phyloP scores from a whole-genome alignment of 805 yeast species.

The Myxozyma neglecta region DNA sequence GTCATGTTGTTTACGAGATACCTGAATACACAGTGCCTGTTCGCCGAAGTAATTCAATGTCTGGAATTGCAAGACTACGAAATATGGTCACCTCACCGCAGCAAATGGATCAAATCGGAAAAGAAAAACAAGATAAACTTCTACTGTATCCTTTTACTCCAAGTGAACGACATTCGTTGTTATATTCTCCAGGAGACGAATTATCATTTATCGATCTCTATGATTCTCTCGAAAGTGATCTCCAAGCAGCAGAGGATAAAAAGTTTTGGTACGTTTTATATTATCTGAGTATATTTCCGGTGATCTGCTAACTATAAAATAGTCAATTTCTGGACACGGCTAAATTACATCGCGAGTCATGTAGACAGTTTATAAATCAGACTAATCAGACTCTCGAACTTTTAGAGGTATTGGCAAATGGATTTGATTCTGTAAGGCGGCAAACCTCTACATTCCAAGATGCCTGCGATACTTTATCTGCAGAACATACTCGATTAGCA shows the following conservation, averaged over 20 bases:
- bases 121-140: neutral
- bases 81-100: neutral
- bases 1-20: slow-evolving; percentile 8
- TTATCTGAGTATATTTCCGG: neutral
- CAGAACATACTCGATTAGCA: slow-evolving; percentile 48
- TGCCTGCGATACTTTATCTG: slow-evolving; percentile 53
- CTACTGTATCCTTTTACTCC: slow-evolving; percentile 22
- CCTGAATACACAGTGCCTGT: slow-evolving; percentile 26
- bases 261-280: slow-evolving; percentile 4
- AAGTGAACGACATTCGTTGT: slow-evolving; percentile 3
- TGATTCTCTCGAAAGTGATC: slow-evolving; percentile 17
- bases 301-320: neutral
- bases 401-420: slow-evolving; percentile 50
- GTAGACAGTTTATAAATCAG: slow-evolving; percentile 46
- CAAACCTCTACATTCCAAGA: slow-evolving; percentile 66
- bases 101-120: neutral
- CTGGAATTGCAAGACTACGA: slow-evolving; percentile 9
- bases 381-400: slow-evolving; percentile 49
- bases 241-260: slow-evolving; percentile 20
- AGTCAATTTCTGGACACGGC: slow-evolving; percentile 21
- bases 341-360: slow-evolving; percentile 26
- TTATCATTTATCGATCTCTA: slow-evolving; percentile 16
- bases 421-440: slow-evolving; percentile 57
- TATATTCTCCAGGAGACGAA: slow-evolving; percentile 9
- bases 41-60: slow-evolving; percentile 27